These are phyloP conservation scores for Neofusicoccum sp. DNA, from an alignment of 2,329 filamentous ascomycete genomes.

Conservation along the genomic window DNA sequence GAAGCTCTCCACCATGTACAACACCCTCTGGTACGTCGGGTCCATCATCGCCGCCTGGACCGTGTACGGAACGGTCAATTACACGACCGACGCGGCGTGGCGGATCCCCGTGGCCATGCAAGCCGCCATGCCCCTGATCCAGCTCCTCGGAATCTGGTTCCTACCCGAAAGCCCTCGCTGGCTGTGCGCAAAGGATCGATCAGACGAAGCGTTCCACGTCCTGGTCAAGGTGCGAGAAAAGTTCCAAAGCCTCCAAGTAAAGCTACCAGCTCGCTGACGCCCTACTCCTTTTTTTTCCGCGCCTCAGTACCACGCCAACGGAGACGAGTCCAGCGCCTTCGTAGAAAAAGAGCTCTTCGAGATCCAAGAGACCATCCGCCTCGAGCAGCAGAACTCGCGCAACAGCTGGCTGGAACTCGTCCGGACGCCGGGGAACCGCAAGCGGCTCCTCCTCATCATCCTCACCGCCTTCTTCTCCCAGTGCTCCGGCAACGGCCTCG, in stretches of 20 bases:
- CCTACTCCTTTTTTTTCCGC: constrained; percentile 55
- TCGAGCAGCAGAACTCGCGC: constrained; percentile 50
- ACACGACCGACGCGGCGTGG: constrained; percentile 27
- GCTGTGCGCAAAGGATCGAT: constrained; percentile 26
- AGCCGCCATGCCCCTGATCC: constrained; percentile 34
- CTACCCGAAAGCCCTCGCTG: constrained; percentile 60
- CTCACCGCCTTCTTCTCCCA: constrained; percentile 50
- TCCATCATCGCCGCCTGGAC: constrained; percentile 29
- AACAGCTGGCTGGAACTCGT: constrained; percentile 56
- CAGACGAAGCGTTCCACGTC: constrained; percentile 41
- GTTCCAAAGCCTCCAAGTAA: constrained; percentile 48
- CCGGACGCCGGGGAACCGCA: constrained; percentile 49
- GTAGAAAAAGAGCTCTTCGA: constrained; percentile 58
- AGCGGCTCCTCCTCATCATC: constrained; percentile 49
- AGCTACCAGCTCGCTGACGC: constrained; percentile 52
- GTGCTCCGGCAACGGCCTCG: constrained; percentile 12
- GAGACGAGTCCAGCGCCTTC: constrained; percentile 50
- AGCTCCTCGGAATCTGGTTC: constrained; percentile 33
- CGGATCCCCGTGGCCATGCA: constrained; percentile 9
- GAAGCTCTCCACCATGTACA: constrained; percentile 59
- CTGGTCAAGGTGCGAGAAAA: constrained; percentile 56
- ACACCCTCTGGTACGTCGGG: constrained; percentile 51
- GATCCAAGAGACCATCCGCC: constrained; percentile 50
- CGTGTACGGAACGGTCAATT: constrained; percentile 25
- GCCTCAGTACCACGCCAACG: constrained; percentile 47